Evolutionary conservation across 2,329 filamentous ascomycete species (phyloP), one percentile per base, ranked within the genome.

Genomic region (Knoxdaviesia proteae): DNA sequence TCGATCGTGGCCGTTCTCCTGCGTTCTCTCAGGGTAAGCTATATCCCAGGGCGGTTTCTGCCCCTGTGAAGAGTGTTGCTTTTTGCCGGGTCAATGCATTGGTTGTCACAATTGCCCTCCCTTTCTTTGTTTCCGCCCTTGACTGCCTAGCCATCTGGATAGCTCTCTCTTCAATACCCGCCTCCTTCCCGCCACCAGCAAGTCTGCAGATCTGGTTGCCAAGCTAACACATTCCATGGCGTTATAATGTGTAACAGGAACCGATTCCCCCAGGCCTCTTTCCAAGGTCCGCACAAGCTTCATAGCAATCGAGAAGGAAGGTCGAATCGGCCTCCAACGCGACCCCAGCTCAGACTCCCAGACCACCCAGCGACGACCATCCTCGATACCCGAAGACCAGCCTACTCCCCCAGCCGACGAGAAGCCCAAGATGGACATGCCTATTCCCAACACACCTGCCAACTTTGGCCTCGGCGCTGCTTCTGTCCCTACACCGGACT

Each of bases 241-340:
- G 2, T 20, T 20, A 20, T 20, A 20, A 20, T 20, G 20, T 20
- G 20, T 20, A 20, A 20, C 20, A 20, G 20, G 56, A 49, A 58
- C 57, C 45, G 64, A 68, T 34, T 73, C 70, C 11, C 70, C 74
- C 33, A 67, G 78, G 52, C 80, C 76, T 30, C 68, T 84, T 36
- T 83, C 80, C 47, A 83, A 80, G 58, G 75, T 86, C 38, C 71
- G 80, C 49, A 80, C 80, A 35, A 82, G 65, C 55, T 87, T 87
- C 55, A 70, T 87, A 42, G 72, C 79, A 11, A 69, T 87, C 39
- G 79, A 84, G 54, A 74, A 74, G 47, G 69, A 74, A 58, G 71
- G 71, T 43, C 62, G 67, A 38, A 60, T 74, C 49, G 71, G 71
- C 39, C 56, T 75, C 32, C 63, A 51, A 51, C 56, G 62, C 45